Evolutionary conservation across 352 stramenopile species (phyloP), one percentile per base, ranked within the genome.

Genomic region (Phytopythium montanum): DNA sequence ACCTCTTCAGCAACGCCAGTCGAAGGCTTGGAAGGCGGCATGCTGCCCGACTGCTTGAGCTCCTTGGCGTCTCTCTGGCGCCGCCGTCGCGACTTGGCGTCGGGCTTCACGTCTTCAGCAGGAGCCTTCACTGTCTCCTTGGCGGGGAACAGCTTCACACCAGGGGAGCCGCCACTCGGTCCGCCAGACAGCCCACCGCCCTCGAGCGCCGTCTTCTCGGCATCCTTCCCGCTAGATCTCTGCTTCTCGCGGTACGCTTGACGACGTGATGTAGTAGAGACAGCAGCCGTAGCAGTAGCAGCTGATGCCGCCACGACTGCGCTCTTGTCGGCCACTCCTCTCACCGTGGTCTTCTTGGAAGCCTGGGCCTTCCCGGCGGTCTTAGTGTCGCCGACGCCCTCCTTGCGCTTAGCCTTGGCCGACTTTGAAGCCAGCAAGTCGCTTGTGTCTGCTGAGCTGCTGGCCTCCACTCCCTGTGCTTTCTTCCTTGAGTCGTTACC

Each of bases 171-270:
- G 8, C n/a, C n/a, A 36, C 7, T 19, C 48, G 14, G 3, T 8
- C 10, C 14, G 14, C 29, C n/a, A 28, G 19, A 1, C 26, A 16
- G 28, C n/a, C n/a, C n/a, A 23, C 21, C 25, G 6, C 18, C 34
- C 42, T 58, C 52, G 12, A 21, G 21, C 16, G 18, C 18, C 13
- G 36, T 26, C 14, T 58, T 41, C 21, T 55, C 64, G 28, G 49
- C 21, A 38, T 69, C 66, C 36, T 72, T 62, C 21, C 39, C 21
- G 16, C 14, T 34, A 25, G 69, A 52, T 58, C 70, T 69, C 7
- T 72, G 63, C 56, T 89, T 92, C 57, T 92, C 76, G 9, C 82
- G 80, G 61, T 87, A 88, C 19, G 87, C 61, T 54, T 86, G 79
- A 7, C 79, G 79, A 38, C 73, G 73, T 9, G 66, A 54, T 23